Evolutionary conservation across 176 grass and related monocot genomes (phyloP).

Genomic region (Tillandsia fasciculata): DNA sequence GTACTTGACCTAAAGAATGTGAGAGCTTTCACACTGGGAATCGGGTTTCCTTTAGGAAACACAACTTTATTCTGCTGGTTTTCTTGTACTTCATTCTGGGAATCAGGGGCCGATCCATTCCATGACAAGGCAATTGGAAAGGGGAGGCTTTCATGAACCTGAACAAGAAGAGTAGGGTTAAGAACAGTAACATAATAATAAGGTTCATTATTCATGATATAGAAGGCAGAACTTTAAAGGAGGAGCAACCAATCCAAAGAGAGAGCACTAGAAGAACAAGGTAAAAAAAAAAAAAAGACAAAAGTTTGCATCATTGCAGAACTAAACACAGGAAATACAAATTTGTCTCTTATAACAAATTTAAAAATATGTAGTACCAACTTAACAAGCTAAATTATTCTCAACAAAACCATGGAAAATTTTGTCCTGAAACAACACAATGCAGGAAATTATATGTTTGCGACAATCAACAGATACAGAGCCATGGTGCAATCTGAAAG

Average conservation of each 20-base stretch:
- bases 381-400: no score
- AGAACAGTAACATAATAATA: slow-evolving; percentile 1
- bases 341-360: no score
- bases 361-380: no score
- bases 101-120: slow-evolving; percentile 35
- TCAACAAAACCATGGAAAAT: no score
- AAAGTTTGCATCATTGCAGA: no score
- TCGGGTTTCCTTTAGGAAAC: slow-evolving; percentile 64
- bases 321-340: no score
- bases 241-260: not conserved
- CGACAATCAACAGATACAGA: no score
- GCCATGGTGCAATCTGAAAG: no score
- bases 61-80: slow-evolving; percentile 52
- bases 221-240: not conserved
- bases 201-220: slow-evolving; percentile 1
- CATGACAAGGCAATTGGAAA: slow-evolving; percentile 78
- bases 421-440: no score
- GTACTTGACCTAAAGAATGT: slow-evolving; percentile 57
- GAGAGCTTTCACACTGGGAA: slow-evolving; percentile 67
- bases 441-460: no score
- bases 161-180: slow-evolving; percentile 18
- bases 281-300: no score
- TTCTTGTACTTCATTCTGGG: slow-evolving; percentile 32
- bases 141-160: slow-evolving; percentile 77
- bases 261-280: no score